Evolutionary conservation across 805 yeast genomes (phyloP).

Genomic region (Candida odintsovae): DNA sequence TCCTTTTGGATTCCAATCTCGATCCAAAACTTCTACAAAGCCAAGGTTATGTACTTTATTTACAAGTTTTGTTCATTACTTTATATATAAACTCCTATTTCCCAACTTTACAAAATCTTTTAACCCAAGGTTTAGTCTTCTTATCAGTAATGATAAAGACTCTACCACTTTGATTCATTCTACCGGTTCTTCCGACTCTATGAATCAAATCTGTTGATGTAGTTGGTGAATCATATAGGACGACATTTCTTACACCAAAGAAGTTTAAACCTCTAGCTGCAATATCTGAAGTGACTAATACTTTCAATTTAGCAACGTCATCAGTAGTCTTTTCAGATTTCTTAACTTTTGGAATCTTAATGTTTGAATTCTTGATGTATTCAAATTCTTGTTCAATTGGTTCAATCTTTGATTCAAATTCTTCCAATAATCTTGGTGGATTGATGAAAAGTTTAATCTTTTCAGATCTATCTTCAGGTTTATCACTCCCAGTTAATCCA

Average conservation of each 20-base stretch:
- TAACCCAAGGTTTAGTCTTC: slow-evolving; percentile 69
- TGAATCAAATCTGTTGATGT: slow-evolving; percentile 84
- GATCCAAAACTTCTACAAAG: too few relatives aligned
- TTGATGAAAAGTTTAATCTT: slow-evolving; percentile 58
- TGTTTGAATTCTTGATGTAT: slow-evolving; percentile 30
- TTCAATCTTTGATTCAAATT: slow-evolving; percentile 20
- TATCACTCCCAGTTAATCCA: slow-evolving; percentile 63
- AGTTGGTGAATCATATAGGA: slow-evolving; percentile 80
- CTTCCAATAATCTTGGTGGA: slow-evolving; percentile 42
- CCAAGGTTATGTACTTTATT: too few relatives aligned
- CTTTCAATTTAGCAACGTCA: slow-evolving; percentile 41
- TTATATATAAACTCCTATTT: slow-evolving; percentile 31
- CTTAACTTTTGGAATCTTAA: slow-evolving; percentile 17
- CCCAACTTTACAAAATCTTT: slow-evolving; percentile 44
- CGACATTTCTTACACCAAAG: slow-evolving; percentile 70
- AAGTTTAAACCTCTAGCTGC: slow-evolving; percentile 89
- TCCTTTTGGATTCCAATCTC: too few relatives aligned
- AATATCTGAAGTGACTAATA: slow-evolving; percentile 82
- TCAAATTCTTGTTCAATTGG: slow-evolving; percentile 8
- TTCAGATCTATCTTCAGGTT: slow-evolving; percentile 50
- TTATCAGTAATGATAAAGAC: slow-evolving; percentile 75
- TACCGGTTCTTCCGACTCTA: slow-evolving; percentile 90
- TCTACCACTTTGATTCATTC: slow-evolving; percentile 86
- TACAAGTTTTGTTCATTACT: neutral
- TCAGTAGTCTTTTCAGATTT: neutral